These are phyloP conservation scores for Malassezia arunalokei DNA, from an alignment of 1,284 basidiomycete species.

Conservation along the genomic window DNA sequence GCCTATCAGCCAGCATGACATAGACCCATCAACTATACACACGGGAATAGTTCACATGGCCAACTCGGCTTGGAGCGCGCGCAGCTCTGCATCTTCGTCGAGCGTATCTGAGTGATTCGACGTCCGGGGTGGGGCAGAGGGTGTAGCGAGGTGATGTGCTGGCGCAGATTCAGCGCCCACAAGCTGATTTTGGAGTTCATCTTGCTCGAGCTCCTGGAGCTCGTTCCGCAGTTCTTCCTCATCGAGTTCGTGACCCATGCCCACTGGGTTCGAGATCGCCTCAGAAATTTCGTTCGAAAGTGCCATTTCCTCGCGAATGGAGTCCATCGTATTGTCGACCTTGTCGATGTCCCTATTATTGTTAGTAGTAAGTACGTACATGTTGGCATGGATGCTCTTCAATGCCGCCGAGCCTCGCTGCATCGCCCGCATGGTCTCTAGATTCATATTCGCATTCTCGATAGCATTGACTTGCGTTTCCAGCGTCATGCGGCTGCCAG, in stretches of 20 bases:
- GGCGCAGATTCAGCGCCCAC: slow-evolving; percentile 82
- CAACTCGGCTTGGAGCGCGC: slow-evolving; percentile 71
- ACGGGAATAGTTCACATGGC: slow-evolving; percentile 31
- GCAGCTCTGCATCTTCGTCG: slow-evolving; percentile 72
- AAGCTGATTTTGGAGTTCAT: slow-evolving; percentile 74
- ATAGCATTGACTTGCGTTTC: slow-evolving; percentile 94
- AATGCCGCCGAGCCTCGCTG: slow-evolving; percentile 87
- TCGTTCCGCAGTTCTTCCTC: slow-evolving; percentile 77
- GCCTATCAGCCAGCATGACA: not conserved
- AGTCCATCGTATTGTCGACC: slow-evolving; percentile 82
- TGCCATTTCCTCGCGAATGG: slow-evolving; percentile 82
- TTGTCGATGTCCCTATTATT: slow-evolving; percentile 65
- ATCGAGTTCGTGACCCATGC: slow-evolving; percentile 57
- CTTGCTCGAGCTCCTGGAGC: slow-evolving; percentile 80
- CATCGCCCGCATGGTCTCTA: slow-evolving; percentile 96
- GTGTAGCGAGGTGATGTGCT: slow-evolving; percentile 56
- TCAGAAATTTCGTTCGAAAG: slow-evolving; percentile 89
- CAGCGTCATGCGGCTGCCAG: slow-evolving; percentile 77
- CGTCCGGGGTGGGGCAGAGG: slow-evolving; percentile 19
- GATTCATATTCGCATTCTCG: slow-evolving; percentile 94
- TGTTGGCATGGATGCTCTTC: slow-evolving; percentile 76
- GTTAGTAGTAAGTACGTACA: slow-evolving; percentile 43
- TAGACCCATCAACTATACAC: not conserved
- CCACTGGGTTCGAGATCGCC: slow-evolving; percentile 71
- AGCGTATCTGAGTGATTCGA: slow-evolving; percentile 36